Conservation (phyloP, 2,329 filamentous ascomycete genomes). For the Botrytis sinoallii region DNA sequence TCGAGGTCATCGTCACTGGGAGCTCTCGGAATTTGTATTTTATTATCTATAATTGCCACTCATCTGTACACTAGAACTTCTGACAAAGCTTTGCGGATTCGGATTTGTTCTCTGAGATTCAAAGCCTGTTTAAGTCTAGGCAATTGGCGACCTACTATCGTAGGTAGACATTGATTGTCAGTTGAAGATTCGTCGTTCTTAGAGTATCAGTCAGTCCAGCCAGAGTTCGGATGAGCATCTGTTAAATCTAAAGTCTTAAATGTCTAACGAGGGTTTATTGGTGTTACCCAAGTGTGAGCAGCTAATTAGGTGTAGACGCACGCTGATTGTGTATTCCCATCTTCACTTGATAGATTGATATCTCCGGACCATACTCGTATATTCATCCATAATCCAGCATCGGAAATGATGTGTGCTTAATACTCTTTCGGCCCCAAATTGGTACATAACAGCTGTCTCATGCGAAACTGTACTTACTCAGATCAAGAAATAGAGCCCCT, state of each 20-base stretch:
- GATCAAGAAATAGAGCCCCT: neutral
- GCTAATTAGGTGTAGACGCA: no score
- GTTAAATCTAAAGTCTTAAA: rapidly evolving
- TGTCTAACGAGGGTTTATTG: neutral
- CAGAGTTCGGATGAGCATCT: neutral
- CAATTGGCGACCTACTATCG: no score
- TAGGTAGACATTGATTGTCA: neutral
- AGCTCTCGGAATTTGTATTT: neutral
- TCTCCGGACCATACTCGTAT: neutral
- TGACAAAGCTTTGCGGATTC: neutral
- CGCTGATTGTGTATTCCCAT: neutral
- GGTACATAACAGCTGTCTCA: neutral
- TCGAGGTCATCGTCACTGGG: neutral
- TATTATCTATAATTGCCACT: neutral
- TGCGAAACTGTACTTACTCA: neutral
- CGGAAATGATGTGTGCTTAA: neutral
- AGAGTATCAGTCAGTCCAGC: neutral
- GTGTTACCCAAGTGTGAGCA: neutral
- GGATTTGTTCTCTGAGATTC: no score
- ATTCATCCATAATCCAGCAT: neutral
- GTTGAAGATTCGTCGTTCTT: neutral
- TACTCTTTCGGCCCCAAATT: neutral
- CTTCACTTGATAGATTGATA: neutral
- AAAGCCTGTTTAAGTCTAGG: neutral
- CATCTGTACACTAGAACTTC: neutral